Evolutionary conservation across 2,329 filamentous ascomycete genomes (phyloP).

Genomic region (Amauroascus verrucosus): DNA sequence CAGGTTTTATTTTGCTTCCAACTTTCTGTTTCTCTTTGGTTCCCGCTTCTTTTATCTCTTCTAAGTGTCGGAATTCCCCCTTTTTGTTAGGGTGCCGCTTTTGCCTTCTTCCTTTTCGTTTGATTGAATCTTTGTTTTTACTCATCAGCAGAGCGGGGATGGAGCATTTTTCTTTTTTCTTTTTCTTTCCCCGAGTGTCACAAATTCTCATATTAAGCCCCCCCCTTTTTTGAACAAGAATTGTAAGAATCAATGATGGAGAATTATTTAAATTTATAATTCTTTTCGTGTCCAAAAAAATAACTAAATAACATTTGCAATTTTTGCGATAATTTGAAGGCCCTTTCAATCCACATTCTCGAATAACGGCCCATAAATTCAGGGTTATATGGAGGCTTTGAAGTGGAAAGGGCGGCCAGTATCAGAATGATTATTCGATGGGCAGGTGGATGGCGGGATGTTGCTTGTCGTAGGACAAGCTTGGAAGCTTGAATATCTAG

Average conservation of each 20-base stretch:
- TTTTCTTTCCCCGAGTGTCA: too few relatives aligned
- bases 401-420: too few relatives aligned
- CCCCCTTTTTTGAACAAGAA: background rate
- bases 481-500: too few relatives aligned
- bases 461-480: too few relatives aligned
- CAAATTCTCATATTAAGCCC: background rate
- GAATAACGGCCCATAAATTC: too few relatives aligned
- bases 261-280: background rate
- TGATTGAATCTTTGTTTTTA: background rate
- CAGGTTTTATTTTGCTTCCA: background rate
- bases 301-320: too few relatives aligned
- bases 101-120: background rate
- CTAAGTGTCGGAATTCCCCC: background rate
- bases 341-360: background rate
- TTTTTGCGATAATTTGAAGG: too few relatives aligned
- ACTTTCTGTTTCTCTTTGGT: background rate
- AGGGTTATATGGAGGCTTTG: too few relatives aligned
- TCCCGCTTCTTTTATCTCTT: background rate
- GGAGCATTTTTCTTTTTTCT: background rate
- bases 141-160: slow-evolving; percentile 8
- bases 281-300: too few relatives aligned
- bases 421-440: too few relatives aligned
- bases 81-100: background rate
- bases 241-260: background rate
- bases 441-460: too few relatives aligned